Evolutionary conservation across 768 basidiomycete genomes (phyloP).

Genomic region (Psilocybe cyanescens): DNA sequence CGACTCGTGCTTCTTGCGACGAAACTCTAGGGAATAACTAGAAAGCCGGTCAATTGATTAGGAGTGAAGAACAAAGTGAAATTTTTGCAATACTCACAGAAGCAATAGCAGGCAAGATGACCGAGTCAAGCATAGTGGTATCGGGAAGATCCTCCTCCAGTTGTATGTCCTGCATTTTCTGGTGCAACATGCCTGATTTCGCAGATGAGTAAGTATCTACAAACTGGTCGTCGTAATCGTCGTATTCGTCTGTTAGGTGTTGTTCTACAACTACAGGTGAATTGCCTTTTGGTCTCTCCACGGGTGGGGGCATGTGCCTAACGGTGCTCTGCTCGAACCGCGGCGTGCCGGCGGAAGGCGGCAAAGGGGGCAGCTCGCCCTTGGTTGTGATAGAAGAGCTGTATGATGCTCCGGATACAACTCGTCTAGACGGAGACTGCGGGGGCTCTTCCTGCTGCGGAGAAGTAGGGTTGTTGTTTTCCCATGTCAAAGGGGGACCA

Average conservation of each 20-base stretch:
- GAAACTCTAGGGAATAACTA: conserved; percentile 93
- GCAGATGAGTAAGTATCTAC: conserved; percentile 48
- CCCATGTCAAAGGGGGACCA: conserved; percentile 79
- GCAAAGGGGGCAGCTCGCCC: conserved; percentile 65
- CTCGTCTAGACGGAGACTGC: conserved; percentile 29
- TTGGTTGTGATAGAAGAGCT: conserved; percentile 55
- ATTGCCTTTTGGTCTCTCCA: conserved; percentile 25
- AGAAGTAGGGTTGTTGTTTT: conserved; percentile 60
- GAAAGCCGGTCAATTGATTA: conserved; percentile 5
- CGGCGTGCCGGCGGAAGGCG: conserved; percentile 41
- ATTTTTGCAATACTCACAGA: conserved; percentile 65
- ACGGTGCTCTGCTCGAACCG: conserved; percentile 70
- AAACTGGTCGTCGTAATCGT: conserved; percentile 66
- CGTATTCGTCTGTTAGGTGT: conserved; percentile 66
- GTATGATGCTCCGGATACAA: conserved; percentile 38
- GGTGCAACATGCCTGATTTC: conserved; percentile 47
- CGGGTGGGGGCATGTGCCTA: conserved; percentile 50
- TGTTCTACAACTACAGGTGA: conserved; percentile 34
- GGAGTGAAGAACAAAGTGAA: background rate
- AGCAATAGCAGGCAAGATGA: conserved; percentile 94
- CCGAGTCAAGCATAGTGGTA: conserved; percentile 94
- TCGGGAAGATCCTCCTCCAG: conserved; percentile 70
- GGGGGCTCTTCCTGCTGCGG: conserved; percentile 44
- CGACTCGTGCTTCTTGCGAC: conserved; percentile 88
- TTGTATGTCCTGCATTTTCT: conserved; percentile 49